A percentile compares a stretch with the other conserved stretches of the same genome.
These are phyloP conservation scores for Leishmania arabica DNA, from an alignment of 208 protist species.

Conservation along the genomic window DNA sequence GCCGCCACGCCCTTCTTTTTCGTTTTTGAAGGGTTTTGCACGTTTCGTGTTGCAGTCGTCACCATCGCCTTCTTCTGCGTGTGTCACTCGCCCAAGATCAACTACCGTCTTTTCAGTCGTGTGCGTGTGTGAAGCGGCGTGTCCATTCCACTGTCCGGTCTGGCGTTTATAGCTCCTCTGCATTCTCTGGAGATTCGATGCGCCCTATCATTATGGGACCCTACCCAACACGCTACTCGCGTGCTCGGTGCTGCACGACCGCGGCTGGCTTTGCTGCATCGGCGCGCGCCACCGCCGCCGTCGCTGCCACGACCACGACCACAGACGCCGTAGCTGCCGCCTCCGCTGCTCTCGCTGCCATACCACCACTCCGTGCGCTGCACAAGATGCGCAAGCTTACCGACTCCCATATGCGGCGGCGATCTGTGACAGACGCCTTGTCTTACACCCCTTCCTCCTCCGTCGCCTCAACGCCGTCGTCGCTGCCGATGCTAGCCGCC, in stretches of 20 bases:
- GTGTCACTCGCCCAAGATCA: not conserved
- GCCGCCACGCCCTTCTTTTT: no score
- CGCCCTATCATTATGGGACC: constrained; percentile 10
- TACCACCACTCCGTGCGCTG: constrained; percentile 4
- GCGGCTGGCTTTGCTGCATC: not conserved
- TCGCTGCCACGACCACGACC: not conserved
- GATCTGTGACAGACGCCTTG: not conserved
- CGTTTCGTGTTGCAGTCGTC: no score
- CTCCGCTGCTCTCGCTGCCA: not conserved
- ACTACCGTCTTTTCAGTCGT: not conserved
- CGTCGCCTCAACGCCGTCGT: not conserved
- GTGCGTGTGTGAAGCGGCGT: not conserved
- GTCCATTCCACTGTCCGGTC: no score
- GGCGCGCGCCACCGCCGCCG: not conserved
- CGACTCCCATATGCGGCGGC: not conserved
- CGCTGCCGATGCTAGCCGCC: not conserved
- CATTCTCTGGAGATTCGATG: constrained; percentile 9
- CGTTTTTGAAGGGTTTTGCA: no score
- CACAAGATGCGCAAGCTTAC: not conserved
- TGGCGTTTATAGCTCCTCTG: not conserved
- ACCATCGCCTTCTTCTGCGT: not conserved
- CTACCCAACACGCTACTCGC: constrained; percentile 4
- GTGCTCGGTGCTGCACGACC: not conserved
- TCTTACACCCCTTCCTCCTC: not conserved
- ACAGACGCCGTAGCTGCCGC: constrained; percentile 4